phyloP scores from a whole-genome alignment of 306 rosid genomes.

The Castanopsis chinensis region DNA sequence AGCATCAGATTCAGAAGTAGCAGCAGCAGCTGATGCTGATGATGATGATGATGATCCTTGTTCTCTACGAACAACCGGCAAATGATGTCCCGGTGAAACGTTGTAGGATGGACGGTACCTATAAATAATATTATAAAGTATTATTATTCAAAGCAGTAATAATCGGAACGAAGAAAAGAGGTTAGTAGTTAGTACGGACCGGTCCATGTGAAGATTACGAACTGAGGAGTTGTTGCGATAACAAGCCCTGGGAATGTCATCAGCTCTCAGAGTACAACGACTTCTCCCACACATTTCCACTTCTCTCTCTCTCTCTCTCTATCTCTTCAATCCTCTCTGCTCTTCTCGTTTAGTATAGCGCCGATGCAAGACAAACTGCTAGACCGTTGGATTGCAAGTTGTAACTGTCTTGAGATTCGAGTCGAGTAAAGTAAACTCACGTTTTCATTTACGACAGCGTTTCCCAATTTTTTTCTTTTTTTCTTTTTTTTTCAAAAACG shows the following conservation, averaged over 20 bases:
- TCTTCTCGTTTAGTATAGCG: background rate
- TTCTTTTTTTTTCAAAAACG: no score
- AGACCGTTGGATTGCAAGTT: no score
- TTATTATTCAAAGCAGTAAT: background rate
- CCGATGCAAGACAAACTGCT: no score
- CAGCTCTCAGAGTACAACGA: conserved; percentile 63
- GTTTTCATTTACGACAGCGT: no score
- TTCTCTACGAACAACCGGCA: conserved; percentile 75
- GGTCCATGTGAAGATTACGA: conserved; percentile 55
- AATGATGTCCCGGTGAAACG: conserved; percentile 65
- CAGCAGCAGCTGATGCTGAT: conserved; percentile 27
- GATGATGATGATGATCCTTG: conserved; percentile 30
- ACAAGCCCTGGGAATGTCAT: conserved; percentile 70
- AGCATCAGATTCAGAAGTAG: conserved; percentile 41
- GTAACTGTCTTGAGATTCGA: no score
- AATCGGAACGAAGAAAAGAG: background rate
- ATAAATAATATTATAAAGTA: background rate
- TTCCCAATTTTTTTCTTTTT: no score
- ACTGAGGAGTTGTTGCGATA: conserved; percentile 37
- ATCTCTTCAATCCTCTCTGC: background rate
- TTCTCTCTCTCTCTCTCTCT: background rate
- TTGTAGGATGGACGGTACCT: conserved; percentile 77
- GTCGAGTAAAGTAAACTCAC: no score
- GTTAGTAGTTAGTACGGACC: conserved; percentile 26
- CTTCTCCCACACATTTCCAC: conserved; percentile 76